These are phyloP conservation scores for Yamadazyma jaroonii DNA, from an alignment of 1,139 yeast species.

Conservation along the genomic window DNA sequence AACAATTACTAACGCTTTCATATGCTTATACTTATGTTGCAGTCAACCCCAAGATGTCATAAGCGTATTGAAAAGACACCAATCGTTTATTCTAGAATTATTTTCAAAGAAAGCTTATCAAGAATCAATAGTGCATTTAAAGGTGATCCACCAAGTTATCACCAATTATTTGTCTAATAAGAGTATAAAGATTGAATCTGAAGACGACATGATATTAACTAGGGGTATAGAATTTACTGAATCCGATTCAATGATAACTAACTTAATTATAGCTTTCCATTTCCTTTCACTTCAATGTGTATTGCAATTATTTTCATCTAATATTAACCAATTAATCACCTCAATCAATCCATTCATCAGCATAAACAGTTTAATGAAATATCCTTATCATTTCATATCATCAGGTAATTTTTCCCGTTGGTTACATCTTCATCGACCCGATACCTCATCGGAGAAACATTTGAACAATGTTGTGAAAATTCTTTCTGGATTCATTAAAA, in stretches of 20 bases:
- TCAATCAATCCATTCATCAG: conserved; percentile 5
- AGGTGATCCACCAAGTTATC: conserved; percentile 10
- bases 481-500: conserved; percentile 22
- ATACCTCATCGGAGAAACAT: conserved; percentile 10
- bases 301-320: conserved; percentile 23
- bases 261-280: conserved; percentile 29
- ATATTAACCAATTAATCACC: conserved; percentile 6
- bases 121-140: conserved; percentile 15
- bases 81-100: conserved; percentile 26
- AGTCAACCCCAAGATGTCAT: not conserved
- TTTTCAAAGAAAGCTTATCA: conserved; percentile 22
- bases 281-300: conserved; percentile 29
- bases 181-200: not conserved
- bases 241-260: conserved; percentile 9
- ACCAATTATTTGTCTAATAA: not conserved
- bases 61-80: conserved; percentile 20
- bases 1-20: conserved; percentile 8
- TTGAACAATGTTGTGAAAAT: conserved; percentile 19
- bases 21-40: conserved; percentile 9
- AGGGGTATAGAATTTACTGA: not conserved
- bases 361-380: conserved; percentile 9
- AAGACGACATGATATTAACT: not conserved
- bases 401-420: conserved; percentile 23
- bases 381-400: conserved; percentile 21
- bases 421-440: conserved; percentile 13